Conservation (phyloP, 768 basidiomycete species). For the Suillus americanus region DNA sequence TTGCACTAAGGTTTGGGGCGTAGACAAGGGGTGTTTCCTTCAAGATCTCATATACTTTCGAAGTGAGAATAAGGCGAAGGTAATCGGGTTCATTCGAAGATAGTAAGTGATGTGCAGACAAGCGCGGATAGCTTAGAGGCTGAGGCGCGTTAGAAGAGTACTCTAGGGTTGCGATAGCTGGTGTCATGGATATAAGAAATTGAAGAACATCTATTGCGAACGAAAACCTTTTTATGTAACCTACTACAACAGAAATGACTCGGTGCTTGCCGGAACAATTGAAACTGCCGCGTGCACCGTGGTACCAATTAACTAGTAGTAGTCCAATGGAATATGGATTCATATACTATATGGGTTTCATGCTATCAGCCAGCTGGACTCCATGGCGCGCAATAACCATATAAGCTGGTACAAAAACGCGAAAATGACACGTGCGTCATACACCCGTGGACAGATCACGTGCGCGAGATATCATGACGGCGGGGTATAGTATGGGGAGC, state of each 20-base stretch:
- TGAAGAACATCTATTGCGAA: not conserved
- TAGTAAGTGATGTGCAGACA: slow-evolving; percentile 64
- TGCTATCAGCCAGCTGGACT: not conserved
- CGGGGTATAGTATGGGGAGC: slow-evolving; percentile 1
- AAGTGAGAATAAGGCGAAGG: slow-evolving; percentile 81
- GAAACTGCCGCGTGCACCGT: not conserved
- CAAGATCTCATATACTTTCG: slow-evolving; percentile 87
- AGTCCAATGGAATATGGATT: not conserved
- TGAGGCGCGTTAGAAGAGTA: slow-evolving; percentile 69
- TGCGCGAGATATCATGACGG: slow-evolving; percentile 1
- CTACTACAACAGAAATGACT: not conserved
- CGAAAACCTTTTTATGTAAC: not conserved
- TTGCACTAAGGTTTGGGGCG: slow-evolving; percentile 82
- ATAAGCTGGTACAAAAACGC: not conserved
- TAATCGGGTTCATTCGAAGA: slow-evolving; percentile 79
- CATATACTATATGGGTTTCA: not conserved
- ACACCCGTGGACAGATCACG: not conserved
- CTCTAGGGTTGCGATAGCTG: slow-evolving; percentile 56
- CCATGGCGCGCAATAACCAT: not conserved
- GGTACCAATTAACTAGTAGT: not conserved
- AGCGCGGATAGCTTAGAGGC: slow-evolving; percentile 64
- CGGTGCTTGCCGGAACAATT: not conserved
- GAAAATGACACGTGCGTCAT: not conserved
- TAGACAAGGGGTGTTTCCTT: slow-evolving; percentile 88
- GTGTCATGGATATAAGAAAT: slow-evolving; percentile 15